Evolutionary conservation across 2,329 filamentous ascomycete genomes (phyloP).

Genomic region (Rasamsonia emersonii): DNA sequence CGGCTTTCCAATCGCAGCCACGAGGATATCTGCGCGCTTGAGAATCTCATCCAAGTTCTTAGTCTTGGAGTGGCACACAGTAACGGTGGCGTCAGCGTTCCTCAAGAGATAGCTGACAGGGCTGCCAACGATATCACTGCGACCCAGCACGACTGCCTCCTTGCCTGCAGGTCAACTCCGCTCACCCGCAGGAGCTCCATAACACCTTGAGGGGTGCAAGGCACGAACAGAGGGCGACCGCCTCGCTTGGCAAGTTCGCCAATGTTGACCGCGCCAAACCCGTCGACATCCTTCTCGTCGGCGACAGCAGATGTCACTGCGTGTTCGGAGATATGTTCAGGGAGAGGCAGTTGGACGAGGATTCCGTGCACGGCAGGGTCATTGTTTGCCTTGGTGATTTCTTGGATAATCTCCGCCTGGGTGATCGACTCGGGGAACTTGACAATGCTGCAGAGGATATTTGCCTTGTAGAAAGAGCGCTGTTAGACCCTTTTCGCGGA

Average conservation of each 20-base stretch:
- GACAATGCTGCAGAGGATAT: constrained; percentile 78
- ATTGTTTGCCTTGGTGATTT: constrained; percentile 76
- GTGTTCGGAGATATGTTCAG: constrained; percentile 84
- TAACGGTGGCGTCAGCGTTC: constrained; percentile 94
- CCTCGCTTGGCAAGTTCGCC: constrained; percentile 95
- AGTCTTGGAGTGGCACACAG: constrained; percentile 89
- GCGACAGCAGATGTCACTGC: constrained; percentile 80
- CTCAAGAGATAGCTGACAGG: constrained; percentile 93
- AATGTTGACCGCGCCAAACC: constrained; percentile 89
- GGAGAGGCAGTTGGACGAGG: constrained; percentile 85
- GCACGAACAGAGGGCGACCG: constrained; percentile 78
- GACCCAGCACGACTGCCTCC: constrained; percentile 85
- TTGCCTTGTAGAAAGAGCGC: constrained; percentile 56
- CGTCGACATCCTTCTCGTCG: constrained; percentile 95
- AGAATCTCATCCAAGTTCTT: constrained; percentile 62
- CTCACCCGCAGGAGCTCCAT: constrained; percentile 84
- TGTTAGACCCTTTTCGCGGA: no score
- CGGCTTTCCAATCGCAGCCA: constrained; percentile 83
- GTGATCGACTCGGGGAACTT: constrained; percentile 74
- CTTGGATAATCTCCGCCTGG: constrained; percentile 76
- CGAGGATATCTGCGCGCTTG: constrained; percentile 77
- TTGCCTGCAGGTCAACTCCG: constrained; percentile 79
- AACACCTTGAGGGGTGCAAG: constrained; percentile 94
- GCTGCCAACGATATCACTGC: constrained; percentile 95
- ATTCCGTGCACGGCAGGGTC: constrained; percentile 82